These are phyloP conservation scores for Neltuma alba DNA, from an alignment of 306 rosid species.

Conservation along the genomic window DNA sequence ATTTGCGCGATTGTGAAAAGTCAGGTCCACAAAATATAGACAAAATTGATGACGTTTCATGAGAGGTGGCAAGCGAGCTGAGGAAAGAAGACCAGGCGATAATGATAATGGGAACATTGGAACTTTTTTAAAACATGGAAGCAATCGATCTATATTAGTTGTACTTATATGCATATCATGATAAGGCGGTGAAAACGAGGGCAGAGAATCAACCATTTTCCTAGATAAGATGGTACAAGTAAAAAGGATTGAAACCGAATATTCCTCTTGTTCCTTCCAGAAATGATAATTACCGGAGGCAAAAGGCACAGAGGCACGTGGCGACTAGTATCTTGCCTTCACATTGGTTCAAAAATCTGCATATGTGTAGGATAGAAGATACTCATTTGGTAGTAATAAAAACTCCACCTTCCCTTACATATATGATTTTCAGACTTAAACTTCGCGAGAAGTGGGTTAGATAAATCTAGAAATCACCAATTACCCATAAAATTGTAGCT, in stretches of 20 bases:
- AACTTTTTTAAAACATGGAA: background rate
- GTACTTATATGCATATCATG: background rate
- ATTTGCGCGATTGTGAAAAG: background rate
- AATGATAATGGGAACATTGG: background rate
- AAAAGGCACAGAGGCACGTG: too few relatives aligned
- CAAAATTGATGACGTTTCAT: background rate
- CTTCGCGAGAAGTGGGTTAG: background rate
- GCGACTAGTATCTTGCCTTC: too few relatives aligned
- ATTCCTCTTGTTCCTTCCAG: too few relatives aligned
- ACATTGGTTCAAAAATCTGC: too few relatives aligned
- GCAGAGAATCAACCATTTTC: constrained; percentile 13
- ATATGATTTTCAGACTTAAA: too few relatives aligned
- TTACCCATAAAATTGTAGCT: background rate
- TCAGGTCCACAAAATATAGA: constrained; percentile 3
- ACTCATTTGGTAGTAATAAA: background rate
- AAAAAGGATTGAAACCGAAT: background rate
- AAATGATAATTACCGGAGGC: too few relatives aligned
- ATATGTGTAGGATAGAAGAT: background rate
- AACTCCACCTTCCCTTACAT: too few relatives aligned
- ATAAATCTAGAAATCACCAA: background rate
- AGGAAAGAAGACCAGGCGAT: background rate
- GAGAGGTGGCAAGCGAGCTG: background rate
- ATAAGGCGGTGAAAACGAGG: background rate
- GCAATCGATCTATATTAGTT: background rate
- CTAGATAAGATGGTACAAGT: background rate